phyloP scores from a whole-genome alignment of 2,329 filamentous ascomycete species.

The Calonectria honghensis region DNA sequence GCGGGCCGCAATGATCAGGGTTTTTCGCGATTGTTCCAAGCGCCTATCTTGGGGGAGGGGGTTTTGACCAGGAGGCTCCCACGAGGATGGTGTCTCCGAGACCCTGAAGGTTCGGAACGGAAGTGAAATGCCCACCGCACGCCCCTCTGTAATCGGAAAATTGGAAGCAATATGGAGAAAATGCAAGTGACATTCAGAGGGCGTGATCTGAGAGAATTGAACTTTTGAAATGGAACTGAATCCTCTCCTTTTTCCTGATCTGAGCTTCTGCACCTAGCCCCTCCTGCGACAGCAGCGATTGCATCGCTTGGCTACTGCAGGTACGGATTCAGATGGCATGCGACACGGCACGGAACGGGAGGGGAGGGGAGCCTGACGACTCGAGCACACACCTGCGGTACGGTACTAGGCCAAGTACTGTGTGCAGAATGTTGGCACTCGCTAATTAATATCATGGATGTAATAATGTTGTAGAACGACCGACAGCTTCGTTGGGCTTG shows the following conservation, averaged over 20 bases:
- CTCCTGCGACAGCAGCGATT: constrained; percentile 25
- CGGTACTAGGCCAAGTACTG: constrained; percentile 23
- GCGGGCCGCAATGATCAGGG: constrained; percentile 23
- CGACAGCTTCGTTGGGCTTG: constrained; percentile 34
- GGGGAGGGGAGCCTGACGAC: constrained; percentile 25
- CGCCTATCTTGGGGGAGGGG: constrained; percentile 11
- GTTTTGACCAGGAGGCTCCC: neutral
- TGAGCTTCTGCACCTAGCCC: neutral
- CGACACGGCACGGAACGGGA: constrained; percentile 34
- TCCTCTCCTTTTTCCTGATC: constrained; percentile 7
- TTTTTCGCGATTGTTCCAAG: constrained; percentile 16
- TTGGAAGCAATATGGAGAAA: constrained; percentile 24
- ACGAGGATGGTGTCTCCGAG: neutral
- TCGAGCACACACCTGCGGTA: constrained; percentile 30
- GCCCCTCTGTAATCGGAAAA: constrained; percentile 13
- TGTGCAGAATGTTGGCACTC: constrained; percentile 9
- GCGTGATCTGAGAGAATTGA: constrained; percentile 7
- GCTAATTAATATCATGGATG: constrained; percentile 28
- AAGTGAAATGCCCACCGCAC: neutral
- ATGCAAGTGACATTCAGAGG: neutral
- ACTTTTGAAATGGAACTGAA: constrained; percentile 22
- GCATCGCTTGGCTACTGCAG: constrained; percentile 43
- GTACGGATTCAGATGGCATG: constrained; percentile 37
- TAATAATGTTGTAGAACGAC: constrained; percentile 27
- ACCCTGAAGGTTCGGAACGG: constrained; percentile 1